Evolutionary conservation across 192 early-diverging fungal genomes (phyloP).

Genomic region (Powellomyces hirtus): DNA sequence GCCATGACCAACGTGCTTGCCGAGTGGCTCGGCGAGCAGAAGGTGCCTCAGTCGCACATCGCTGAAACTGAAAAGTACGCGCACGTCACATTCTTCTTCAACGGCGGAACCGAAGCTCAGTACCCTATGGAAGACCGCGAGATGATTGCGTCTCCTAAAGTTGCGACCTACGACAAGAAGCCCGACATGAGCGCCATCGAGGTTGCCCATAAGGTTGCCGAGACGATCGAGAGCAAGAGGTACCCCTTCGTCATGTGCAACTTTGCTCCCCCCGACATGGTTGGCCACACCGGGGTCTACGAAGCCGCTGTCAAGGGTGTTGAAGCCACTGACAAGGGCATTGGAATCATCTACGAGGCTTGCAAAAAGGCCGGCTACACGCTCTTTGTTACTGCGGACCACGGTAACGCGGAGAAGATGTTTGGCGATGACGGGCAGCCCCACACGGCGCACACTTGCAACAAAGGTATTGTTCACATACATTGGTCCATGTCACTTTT

Average conservation of each 20-base stretch:
- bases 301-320: conserved; percentile 89
- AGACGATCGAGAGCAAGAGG: conserved; percentile 70
- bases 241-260: conserved; percentile 98
- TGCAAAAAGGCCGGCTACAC: conserved; percentile 85
- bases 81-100: conserved; percentile 99
- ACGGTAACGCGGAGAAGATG: conserved; percentile 99
- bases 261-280: conserved; percentile 90
- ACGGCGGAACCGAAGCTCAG: conserved; percentile 94
- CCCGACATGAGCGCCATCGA: conserved; percentile 91
- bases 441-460: conserved; percentile 95
- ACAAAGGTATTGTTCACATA: conserved; percentile 1
- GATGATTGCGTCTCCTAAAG: conserved; percentile 88
- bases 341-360: conserved; percentile 90
- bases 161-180: conserved; percentile 96
- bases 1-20: conserved; percentile 97
- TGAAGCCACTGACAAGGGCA: conserved; percentile 91
- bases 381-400: conserved; percentile 95
- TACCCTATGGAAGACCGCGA: conserved; percentile 86
- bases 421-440: conserved; percentile 77
- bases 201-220: conserved; percentile 88
- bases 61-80: conserved; percentile 99
- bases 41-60: conserved; percentile 90
- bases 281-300: conserved; percentile 97
- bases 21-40: conserved; percentile 90
- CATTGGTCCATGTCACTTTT: background rate